A percentile compares a stretch with the other conserved stretches of the same genome.
Conservation (phyloP, 129 eudicot species). For the Helianthus tuberosus region DNA sequence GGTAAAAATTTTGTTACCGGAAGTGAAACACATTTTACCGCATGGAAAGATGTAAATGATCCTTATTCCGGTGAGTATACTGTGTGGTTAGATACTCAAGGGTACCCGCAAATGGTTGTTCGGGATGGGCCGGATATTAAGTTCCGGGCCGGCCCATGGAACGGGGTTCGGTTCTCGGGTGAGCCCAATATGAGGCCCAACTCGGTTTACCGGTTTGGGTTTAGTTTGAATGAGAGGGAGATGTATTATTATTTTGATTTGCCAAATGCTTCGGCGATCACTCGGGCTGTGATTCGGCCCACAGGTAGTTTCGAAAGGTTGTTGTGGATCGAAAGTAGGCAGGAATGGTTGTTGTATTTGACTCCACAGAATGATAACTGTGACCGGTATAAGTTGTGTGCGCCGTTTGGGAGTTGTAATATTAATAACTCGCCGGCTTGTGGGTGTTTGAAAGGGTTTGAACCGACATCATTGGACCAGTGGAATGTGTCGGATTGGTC, state of each 20-base stretch:
- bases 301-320: conserved; percentile 33
- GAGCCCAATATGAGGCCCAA: conserved; percentile 28
- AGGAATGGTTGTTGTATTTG: conserved; percentile 33
- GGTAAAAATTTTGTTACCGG: conserved; percentile 39
- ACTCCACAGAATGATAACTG: conserved; percentile 44
- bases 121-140: conserved; percentile 9
- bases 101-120: conserved; percentile 44
- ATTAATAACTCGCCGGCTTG: conserved; percentile 43
- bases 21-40: conserved; percentile 33
- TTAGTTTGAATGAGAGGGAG: conserved; percentile 34
- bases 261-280: conserved; percentile 16
- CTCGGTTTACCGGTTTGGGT: conserved; percentile 27
- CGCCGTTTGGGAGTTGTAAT: conserved; percentile 37
- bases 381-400: conserved; percentile 39
- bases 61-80: conserved; percentile 47
- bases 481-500: conserved; percentile 50
- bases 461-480: conserved; percentile 27
- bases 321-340: conserved; percentile 32
- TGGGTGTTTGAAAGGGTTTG: conserved; percentile 40
- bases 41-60: conserved; percentile 48
- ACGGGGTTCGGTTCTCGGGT: conserved; percentile 51
- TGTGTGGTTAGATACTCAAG: conserved; percentile 31
- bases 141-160: conserved; percentile 59
- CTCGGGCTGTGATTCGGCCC: conserved; percentile 37
- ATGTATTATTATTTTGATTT: conserved; percentile 41